Base-by-base conservation (phyloP, 2,329 filamentous ascomycete genomes). In the Pseudogymnoascus sp. region DNA sequence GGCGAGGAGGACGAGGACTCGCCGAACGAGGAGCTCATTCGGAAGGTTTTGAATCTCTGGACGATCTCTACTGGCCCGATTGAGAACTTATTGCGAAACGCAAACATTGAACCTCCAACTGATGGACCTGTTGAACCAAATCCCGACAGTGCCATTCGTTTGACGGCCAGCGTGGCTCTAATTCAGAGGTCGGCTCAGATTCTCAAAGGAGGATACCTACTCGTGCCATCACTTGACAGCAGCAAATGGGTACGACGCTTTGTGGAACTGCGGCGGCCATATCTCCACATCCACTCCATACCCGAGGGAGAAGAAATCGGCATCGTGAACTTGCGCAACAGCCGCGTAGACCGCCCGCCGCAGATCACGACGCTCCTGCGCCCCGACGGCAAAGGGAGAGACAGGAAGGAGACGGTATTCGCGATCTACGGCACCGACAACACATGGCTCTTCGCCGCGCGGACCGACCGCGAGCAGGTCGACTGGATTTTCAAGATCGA, bases 401-500 rank as follows among this genome's bases (percentile, higher is more conserved):
- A 69, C 18, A 65, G 67, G 40, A 65, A 70, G 28, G 60, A 65
- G 18, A 69, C 72, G 8, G 90, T 97, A 41, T 99, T 96, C 81
- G 95, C 95, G 11, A 85, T 99, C 60, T 99, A 97, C 72, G 93
- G 91, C 43, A 90, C 89, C 64, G 89, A 95, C 74, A 97, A 97
- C 75, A 96, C 93, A 33, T 99, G 93, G 84, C 81, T 99, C 41
- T 97, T 99, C 75, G 91, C 92, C 12, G 90, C 92, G 23, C 83
- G 92, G 63, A 93, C 87, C 70, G 93, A 97, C 78, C 83, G 88
- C 59, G 93, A 97, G 75, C 96, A 97, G 80, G 88, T 93, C 69
- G 95, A 97, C 74, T 99, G 95, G 95, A 96, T 99, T 69, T 84
- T 96, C 75, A 88, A 89, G 71, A 91, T 99, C 69, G 95, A 99